Conservation (phyloP, 2,329 filamentous ascomycete genomes). For the Chaetomiaceae sp. region DNA sequence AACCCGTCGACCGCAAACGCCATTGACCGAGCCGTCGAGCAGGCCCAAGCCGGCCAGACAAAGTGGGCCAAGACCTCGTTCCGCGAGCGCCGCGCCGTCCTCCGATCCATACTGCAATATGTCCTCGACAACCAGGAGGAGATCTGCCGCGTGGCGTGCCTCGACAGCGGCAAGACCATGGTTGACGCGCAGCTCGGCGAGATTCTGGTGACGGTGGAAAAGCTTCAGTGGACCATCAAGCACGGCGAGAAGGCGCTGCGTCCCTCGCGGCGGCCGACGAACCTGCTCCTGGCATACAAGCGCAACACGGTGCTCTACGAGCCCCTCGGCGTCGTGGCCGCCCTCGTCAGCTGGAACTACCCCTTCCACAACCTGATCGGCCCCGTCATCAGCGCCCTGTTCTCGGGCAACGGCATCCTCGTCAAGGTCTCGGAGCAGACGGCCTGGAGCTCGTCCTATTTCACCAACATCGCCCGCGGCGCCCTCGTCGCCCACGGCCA, state of each 20-base stretch:
- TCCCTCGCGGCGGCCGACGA: conserved; percentile 73
- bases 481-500: conserved; percentile 81
- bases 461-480: conserved; percentile 69
- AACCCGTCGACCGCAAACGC: conserved; percentile 71
- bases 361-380: conserved; percentile 93
- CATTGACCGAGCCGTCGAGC: conserved; percentile 73
- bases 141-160: conserved; percentile 78
- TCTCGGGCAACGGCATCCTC: conserved; percentile 85
- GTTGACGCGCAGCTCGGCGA: conserved; percentile 92
- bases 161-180: conserved; percentile 95
- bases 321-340: conserved; percentile 86
- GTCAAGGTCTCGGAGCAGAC: conserved; percentile 96
- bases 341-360: conserved; percentile 96
- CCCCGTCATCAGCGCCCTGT: conserved; percentile 84
- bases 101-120: conserved; percentile 75
- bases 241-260: conserved; percentile 80
- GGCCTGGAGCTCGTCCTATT: conserved; percentile 86
- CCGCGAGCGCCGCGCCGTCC: conserved; percentile 68
- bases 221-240: conserved; percentile 87
- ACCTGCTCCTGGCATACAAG: conserved; percentile 94
- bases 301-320: conserved; percentile 86
- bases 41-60: conserved; percentile 68
- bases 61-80: conserved; percentile 78
- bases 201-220: conserved; percentile 89
- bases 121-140: conserved; percentile 84